Percentiles rank a stretch among this genome's conserved stretches.
These are phyloP conservation scores for Neurospora terricola DNA, from an alignment of 495 filamentous ascomycete species.

Conservation along the genomic window DNA sequence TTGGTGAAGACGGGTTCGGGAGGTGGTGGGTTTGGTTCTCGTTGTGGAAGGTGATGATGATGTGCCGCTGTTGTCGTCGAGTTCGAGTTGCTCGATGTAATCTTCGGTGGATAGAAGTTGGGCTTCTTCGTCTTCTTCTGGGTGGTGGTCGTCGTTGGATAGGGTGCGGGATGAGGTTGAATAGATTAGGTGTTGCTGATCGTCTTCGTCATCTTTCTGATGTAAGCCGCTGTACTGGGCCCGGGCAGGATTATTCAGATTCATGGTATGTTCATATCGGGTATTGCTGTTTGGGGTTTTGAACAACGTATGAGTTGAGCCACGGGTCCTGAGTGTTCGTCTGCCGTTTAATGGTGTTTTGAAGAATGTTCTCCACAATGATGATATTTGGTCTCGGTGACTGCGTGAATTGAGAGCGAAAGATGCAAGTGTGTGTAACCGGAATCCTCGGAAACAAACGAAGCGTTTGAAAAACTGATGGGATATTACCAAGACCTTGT, in stretches of 20 bases:
- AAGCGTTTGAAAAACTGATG: no score
- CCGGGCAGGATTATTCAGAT: background rate
- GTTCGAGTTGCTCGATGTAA: slow-evolving; percentile 11
- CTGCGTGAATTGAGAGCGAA: background rate
- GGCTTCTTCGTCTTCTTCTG: slow-evolving; percentile 14
- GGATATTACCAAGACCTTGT: no score
- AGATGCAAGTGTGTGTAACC: background rate
- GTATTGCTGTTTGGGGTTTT: no score
- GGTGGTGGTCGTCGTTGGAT: background rate
- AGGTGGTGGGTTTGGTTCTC: no score
- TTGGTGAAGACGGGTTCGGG: no score
- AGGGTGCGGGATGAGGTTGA: background rate
- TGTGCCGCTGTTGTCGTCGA: slow-evolving; percentile 7
- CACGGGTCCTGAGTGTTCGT: background rate
- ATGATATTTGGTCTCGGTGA: background rate
- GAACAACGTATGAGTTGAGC: no score
- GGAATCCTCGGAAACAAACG: background rate
- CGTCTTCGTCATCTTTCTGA: background rate
- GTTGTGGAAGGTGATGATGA: background rate
- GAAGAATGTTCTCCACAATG: background rate
- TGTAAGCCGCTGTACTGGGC: background rate
- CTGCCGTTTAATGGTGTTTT: background rate
- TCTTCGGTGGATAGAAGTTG: slow-evolving; percentile 12
- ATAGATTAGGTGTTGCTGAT: background rate
- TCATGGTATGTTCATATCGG: no score